Base-by-base conservation (phyloP, 768 basidiomycete genomes). In the Macrocybe gigantea region DNA sequence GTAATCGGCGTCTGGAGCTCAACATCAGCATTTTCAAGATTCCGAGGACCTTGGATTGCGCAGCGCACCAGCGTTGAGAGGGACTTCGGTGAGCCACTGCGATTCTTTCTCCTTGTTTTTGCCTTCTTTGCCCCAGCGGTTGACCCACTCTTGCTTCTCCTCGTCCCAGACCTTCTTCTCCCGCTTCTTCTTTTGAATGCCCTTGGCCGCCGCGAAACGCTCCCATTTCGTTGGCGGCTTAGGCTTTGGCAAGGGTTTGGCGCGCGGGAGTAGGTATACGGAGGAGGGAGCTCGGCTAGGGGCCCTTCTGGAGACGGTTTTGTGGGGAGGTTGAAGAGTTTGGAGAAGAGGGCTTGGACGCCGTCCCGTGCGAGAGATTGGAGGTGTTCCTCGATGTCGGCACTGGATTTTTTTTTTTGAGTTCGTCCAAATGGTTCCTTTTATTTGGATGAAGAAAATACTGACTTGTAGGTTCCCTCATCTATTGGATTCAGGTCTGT, bases 171-270 rank as follows among this genome's bases (percentile, higher is more conserved):
- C 78, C 56, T 83, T 83, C 70, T 79, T 87, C 9, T 95, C 91
- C 39, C 79, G 79, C 41, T 70, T 77, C 59, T 71, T 80, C 58
- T 96, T 82, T 59, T 82, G 80, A 59, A 98, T 98, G 34, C 96
- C 96, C 71, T 96, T 97, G 34, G 89, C 85, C 41, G 83, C 82
- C 5, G 95, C 95, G 60, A 98, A 99, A 48, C 80, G 75, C 71
- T 98, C 91, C 96, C 96, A 99, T 66, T 96, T 98, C 6, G 95
- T 98, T 33, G 77, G 82, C 7, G 86, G 85, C 67, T 95, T 96
- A 2, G 88, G 87, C 59, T 93, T 94, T 0, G 94, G 96, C 2
- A 98, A 73, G 0, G 89, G 91, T 63, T 99, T 98, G 31, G 93
- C 78, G 15, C 96, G 80, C 0, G 96, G 96, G 1, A 98, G 78